A percentile compares a stretch with the other conserved stretches of the same genome.
Evolutionary conservation across 768 basidiomycete genomes (phyloP).

Genomic region (Agaricus sinodeliciosus): DNA sequence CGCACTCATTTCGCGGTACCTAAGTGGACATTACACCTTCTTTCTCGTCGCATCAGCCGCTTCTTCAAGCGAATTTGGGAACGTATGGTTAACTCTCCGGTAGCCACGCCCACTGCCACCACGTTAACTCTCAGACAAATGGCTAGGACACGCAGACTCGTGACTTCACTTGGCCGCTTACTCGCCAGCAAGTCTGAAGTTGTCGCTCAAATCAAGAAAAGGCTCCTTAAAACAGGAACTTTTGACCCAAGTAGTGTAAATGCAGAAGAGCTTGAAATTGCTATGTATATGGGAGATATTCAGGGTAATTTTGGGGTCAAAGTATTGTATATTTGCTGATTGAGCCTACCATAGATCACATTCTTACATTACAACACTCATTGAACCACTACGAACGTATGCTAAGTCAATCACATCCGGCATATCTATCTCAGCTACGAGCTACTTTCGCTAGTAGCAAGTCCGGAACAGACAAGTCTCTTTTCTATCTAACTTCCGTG

Average conservation of each 20-base stretch:
- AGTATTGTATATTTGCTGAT: slow-evolving; percentile 5
- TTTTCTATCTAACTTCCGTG: slow-evolving; percentile 62
- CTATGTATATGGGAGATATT: slow-evolving; percentile 86
- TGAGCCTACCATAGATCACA: slow-evolving; percentile 59
- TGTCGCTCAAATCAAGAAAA: slow-evolving; percentile 70
- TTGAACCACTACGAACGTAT: slow-evolving; percentile 84
- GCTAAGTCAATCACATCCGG: slow-evolving; percentile 81
- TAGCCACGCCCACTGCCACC: slow-evolving; percentile 24
- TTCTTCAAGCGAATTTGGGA: slow-evolving; percentile 21
- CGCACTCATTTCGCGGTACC: slow-evolving; percentile 27
- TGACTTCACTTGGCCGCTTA: slow-evolving; percentile 71
- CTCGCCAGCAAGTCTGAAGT: slow-evolving; percentile 81
- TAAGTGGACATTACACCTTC: slow-evolving; percentile 26
- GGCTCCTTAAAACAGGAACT: slow-evolving; percentile 40
- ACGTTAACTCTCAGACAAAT: slow-evolving; percentile 63
- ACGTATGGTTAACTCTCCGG: slow-evolving; percentile 13
- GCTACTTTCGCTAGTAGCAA: slow-evolving; percentile 53
- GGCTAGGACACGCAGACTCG: slow-evolving; percentile 69
- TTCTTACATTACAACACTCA: slow-evolving; percentile 78
- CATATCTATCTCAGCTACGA: slow-evolving; percentile 74
- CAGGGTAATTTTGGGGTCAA: slow-evolving; percentile 53
- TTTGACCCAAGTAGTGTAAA: slow-evolving; percentile 30
- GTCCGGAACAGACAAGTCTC: slow-evolving; percentile 54
- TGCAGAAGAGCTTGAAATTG: slow-evolving; percentile 60
- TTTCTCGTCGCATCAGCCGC: slow-evolving; percentile 30